Base-by-base conservation (phyloP, 495 filamentous ascomycete genomes). In the Penicillium steckii region DNA sequence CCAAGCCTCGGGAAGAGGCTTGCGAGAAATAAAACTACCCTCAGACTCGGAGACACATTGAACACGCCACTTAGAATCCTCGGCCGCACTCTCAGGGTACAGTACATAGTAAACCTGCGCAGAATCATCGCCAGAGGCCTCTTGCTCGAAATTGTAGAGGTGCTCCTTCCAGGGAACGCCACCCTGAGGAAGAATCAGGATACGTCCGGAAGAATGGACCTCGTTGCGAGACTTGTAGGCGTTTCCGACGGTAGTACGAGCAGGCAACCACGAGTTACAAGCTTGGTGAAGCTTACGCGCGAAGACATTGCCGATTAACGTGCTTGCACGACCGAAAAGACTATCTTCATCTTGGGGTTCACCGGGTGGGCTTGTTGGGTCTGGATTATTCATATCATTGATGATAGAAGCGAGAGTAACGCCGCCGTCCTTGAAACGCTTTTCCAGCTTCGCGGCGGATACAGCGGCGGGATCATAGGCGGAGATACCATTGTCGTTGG, bases 121-220 rank as follows among this genome's bases (percentile, higher is more conserved):
- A 0, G 70, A 67, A 9, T 68, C 68, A 3, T 62, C 65, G 3
- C 62, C 66, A 19, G 76, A 74, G 15, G 69, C 66, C 51, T 85
- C 75, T 50, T 80, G 78, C 73, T 98, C 95, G 22, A 97, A 80
- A 32, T 80, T 84, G 72, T 96, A 97, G 13, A 98, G 78, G 60
- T 98, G 94, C 61, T 97, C 93, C 65, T 93, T 91, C 94, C 94
- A 98, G 8, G 94, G 95, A 48, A 90, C 81, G 32, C 86, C 80
- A 47, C 82, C 82, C 9, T 85, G 75, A 46, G 85, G 80, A 18
- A 97, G 75, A 5, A 97, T 85, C 60, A 97, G 73, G 44, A 98
- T 85, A 32, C 87, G 82, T 33, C 92, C 94, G 51, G 83, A 70
- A 8, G 82, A 60, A 70, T 96, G 88, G 59, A 82, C 77, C 44